These are phyloP conservation scores for Pythium guiyangense DNA, from an alignment of 352 stramenopile species.

Conservation along the genomic window DNA sequence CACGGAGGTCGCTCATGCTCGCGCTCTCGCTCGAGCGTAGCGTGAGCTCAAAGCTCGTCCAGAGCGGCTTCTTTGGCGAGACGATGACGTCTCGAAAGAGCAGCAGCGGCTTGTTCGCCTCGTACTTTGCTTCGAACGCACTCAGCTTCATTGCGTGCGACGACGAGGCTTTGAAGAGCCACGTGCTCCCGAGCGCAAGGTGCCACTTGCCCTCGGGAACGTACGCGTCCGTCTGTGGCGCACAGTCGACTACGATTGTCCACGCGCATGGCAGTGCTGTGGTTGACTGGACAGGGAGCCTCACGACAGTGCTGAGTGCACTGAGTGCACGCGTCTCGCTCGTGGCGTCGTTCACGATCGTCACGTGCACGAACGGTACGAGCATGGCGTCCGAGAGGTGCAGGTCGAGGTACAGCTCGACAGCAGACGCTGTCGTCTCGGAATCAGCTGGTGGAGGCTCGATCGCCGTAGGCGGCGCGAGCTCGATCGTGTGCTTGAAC, in stretches of 20 bases:
- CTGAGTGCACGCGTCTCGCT: conserved; percentile 25
- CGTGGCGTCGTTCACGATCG: conserved; percentile 40
- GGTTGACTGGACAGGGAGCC: conserved; percentile 9
- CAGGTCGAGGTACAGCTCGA: conserved; percentile 48
- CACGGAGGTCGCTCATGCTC: neutral
- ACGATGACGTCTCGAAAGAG: conserved; percentile 62
- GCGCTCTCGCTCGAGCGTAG: conserved; percentile 14
- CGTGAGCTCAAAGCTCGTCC: conserved; percentile 44
- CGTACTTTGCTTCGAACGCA: conserved; percentile 45
- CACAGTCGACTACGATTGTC: conserved; percentile 63
- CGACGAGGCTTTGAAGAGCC: conserved; percentile 31
- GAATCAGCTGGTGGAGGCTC: neutral
- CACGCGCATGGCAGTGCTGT: conserved; percentile 14
- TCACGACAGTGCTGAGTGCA: conserved; percentile 26
- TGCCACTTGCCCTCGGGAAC: conserved; percentile 52
- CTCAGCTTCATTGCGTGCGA: conserved; percentile 36
- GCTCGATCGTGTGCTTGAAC: conserved; percentile 54
- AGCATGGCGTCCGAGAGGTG: conserved; percentile 54
- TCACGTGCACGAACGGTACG: conserved; percentile 35
- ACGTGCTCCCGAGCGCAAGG: conserved; percentile 48
- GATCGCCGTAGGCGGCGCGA: conserved; percentile 6
- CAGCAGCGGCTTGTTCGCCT: conserved; percentile 59
- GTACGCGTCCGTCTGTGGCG: conserved; percentile 14
- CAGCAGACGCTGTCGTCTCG: neutral
- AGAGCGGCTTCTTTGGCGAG: conserved; percentile 34